Percentiles rank a stretch among this genome's conserved stretches.
Evolutionary conservation across 176 grass and related monocot genomes (phyloP).

Genomic region (Bonia amplexicaulis): DNA sequence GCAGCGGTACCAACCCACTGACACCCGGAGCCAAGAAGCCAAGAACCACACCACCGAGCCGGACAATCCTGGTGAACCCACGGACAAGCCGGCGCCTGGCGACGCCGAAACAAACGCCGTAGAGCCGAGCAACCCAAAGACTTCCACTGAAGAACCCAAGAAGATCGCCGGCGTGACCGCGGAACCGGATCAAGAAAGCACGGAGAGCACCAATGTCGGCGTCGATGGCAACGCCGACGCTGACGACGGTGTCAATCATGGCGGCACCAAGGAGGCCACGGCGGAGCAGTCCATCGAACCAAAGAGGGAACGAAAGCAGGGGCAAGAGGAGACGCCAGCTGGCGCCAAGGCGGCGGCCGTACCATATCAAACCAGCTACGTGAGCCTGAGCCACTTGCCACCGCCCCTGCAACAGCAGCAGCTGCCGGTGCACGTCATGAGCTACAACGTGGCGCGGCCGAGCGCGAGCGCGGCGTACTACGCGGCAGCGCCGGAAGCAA

Average conservation of each 20-base stretch:
- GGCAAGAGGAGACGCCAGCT: not conserved
- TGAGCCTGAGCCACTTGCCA: not conserved
- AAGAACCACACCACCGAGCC: not conserved
- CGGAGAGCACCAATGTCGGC: not conserved
- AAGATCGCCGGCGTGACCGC: not conserved
- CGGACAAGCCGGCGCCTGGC: not conserved
- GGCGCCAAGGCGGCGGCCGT: not conserved
- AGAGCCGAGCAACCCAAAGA: not conserved
- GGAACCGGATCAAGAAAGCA: not conserved
- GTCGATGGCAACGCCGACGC: not conserved
- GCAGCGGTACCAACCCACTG: not conserved
- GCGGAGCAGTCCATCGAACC: not conserved
- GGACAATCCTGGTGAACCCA: not conserved
- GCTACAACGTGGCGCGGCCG: constrained; percentile 38
- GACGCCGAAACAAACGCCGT: not conserved
- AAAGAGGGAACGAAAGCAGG: not conserved
- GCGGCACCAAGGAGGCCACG: not conserved
- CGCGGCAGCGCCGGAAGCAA: not conserved
- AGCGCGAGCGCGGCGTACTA: constrained; percentile 17
- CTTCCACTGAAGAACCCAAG: not conserved
- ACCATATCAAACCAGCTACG: not conserved
- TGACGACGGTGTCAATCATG: not conserved
- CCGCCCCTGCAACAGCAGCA: not conserved
- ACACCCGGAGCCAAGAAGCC: not conserved
- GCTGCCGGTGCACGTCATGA: constrained; percentile 29